Percentiles rank a stretch among this genome's conserved stretches.
These are phyloP conservation scores for Gardenia jasminoides DNA, from an alignment of 257 asterid genomes.

Conservation along the genomic window DNA sequence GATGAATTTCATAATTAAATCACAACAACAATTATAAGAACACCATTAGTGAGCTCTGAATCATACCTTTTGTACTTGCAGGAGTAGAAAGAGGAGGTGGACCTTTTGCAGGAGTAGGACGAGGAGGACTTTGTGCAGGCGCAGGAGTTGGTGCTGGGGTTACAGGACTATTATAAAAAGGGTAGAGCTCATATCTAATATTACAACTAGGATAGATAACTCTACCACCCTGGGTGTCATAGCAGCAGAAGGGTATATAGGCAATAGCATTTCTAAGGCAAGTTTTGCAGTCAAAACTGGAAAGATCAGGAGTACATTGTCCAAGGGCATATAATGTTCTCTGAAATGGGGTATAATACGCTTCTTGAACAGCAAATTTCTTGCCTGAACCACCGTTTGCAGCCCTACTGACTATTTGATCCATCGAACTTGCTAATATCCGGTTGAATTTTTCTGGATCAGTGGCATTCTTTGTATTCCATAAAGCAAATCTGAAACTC, in stretches of 20 bases:
- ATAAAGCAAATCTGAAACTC: too few species aligned
- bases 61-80: not conserved
- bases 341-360: not conserved
- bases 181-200: constrained; percentile 17
- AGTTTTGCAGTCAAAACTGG: not conserved
- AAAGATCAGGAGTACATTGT: constrained; percentile 32
- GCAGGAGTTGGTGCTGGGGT: not conserved
- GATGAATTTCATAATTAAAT: too few species aligned
- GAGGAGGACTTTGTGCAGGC: not conserved
- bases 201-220: constrained; percentile 20
- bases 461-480: not conserved
- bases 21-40: too few species aligned
- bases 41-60: not conserved
- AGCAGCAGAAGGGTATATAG: not conserved
- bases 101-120: too few species aligned
- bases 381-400: not conserved
- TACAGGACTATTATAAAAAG: constrained; percentile 10
- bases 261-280: constrained; percentile 13
- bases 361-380: constrained; percentile 11
- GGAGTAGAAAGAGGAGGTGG: not conserved
- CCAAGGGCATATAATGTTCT: constrained; percentile 12
- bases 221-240: constrained; percentile 5
- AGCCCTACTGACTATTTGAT: not conserved
- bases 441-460: not conserved
- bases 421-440: not conserved